These are phyloP conservation scores for Teratosphaeria nubilosa DNA, from an alignment of 2,329 filamentous ascomycete genomes.

Conservation along the genomic window DNA sequence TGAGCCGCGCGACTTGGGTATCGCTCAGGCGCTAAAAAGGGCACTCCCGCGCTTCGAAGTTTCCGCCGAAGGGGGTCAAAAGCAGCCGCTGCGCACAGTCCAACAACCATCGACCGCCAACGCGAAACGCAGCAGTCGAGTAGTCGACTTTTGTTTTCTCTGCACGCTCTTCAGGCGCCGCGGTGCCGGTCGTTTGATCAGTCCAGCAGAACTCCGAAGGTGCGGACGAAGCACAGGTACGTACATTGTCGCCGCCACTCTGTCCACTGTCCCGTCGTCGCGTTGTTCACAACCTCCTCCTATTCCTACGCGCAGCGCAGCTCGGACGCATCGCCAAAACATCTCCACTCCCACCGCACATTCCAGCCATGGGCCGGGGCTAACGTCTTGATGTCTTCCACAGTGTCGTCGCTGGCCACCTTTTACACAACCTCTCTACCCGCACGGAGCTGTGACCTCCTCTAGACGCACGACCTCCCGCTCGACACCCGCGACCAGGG, in stretches of 20 bases:
- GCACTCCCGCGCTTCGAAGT: background rate
- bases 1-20: background rate
- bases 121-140: slow-evolving; percentile 1
- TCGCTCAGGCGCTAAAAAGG: background rate
- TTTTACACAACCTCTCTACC: background rate
- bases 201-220: background rate
- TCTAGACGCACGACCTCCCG: slow-evolving; percentile 19
- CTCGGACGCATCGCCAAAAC: background rate
- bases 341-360: background rate
- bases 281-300: slow-evolving; percentile 7
- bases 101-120: background rate
- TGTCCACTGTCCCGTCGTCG: background rate
- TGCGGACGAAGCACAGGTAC: slow-evolving; percentile 5
- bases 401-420: slow-evolving; percentile 4
- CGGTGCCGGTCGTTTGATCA: background rate
- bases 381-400: slow-evolving; percentile 4
- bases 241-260: slow-evolving; percentile 1
- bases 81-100: background rate
- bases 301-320: slow-evolving; percentile 6
- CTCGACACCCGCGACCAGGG: slow-evolving; percentile 16
- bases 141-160: slow-evolving; percentile 2
- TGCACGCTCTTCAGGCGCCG: background rate
- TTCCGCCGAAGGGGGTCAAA: background rate
- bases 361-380: background rate
- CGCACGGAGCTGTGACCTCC: slow-evolving; percentile 14